Evolutionary conservation across 1,284 basidiomycete genomes (phyloP), one percentile per base, ranked within the genome.

Genomic region (Jaminaea rosea): DNA sequence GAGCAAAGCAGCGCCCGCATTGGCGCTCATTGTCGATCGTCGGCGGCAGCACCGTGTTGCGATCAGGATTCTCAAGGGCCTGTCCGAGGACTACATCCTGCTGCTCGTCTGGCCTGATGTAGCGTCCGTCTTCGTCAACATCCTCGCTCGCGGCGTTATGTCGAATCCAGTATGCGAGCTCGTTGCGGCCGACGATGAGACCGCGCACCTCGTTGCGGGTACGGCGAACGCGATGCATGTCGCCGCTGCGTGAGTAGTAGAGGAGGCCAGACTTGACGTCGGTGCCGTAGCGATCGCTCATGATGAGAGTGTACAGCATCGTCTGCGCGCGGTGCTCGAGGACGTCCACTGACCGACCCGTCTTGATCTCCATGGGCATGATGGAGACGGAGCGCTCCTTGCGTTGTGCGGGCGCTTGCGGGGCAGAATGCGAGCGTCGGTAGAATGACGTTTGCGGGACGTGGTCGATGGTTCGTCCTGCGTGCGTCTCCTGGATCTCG

Each of bases 261-360:
- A 99, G 79, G 46, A 98, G 76, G 1, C 94, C 94, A 11, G 84
- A 82, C 1, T 77, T 76, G 23, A 79, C 68, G 9, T 50, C 42
- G 9, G 50, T 49, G 59, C 86, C 84, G 69, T 97, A 97, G 11
- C 91, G 82, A 68, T 98, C 92, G 29, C 84, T 82, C 71, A 92
- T 84, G 6, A 99, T 80, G 11, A 98, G 78, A 0, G 90, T 96
- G 72, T 98, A 99, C 5, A 98, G 77, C 84, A 96, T 92, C 0
- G 94, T 98, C 75, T 99, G 93, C 0, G 94, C 94, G 37, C 91
- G 84, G 74, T 98, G 94, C 62, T 93, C 88, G 80, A 92, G 83
- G 9, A 59, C 62, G 28, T 2, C 84, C 82, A 10, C 83, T 83
- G 26, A 83, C 75, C 47, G 85, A 79, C 94, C 93, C 0, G 93